phyloP scores from a whole-genome alignment of 2,329 filamentous ascomycete genomes.

The Paracoccidioides lutzii region DNA sequence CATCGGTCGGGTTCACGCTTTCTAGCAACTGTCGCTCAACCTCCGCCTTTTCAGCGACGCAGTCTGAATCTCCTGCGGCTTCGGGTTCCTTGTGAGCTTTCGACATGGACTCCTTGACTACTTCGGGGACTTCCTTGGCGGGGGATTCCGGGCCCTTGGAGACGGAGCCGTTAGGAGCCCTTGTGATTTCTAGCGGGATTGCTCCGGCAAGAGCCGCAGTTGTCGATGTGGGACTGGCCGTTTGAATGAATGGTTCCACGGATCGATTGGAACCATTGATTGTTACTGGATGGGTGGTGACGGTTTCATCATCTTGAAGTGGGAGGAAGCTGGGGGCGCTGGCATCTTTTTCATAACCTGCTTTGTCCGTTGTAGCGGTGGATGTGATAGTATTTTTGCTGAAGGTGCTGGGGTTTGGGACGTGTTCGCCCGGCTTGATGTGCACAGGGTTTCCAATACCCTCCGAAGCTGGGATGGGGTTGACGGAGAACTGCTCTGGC shows the following conservation, averaged over 20 bases:
- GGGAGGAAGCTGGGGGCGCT: slow-evolving; percentile 36
- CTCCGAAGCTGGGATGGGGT: slow-evolving; percentile 46
- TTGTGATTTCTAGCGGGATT: slow-evolving; percentile 29
- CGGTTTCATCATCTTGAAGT: slow-evolving; percentile 31
- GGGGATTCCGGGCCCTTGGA: slow-evolving; percentile 31
- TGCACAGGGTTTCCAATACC: slow-evolving; percentile 64
- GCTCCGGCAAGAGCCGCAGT: slow-evolving; percentile 33
- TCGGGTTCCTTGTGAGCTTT: slow-evolving; percentile 35
- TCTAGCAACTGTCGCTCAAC: slow-evolving; percentile 11
- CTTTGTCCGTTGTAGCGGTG: slow-evolving; percentile 56
- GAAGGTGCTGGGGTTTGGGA: slow-evolving; percentile 54
- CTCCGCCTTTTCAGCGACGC: slow-evolving; percentile 40
- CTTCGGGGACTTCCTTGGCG: slow-evolving; percentile 30
- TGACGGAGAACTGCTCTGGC: slow-evolving; percentile 35
- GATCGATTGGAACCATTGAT: slow-evolving; percentile 38
- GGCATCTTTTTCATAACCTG: slow-evolving; percentile 70
- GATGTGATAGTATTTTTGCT: slow-evolving; percentile 59
- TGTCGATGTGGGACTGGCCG: slow-evolving; percentile 35
- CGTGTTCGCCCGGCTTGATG: slow-evolving; percentile 65
- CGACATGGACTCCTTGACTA: slow-evolving; percentile 38
- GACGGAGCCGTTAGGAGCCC: background rate
- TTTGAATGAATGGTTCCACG: slow-evolving; percentile 40
- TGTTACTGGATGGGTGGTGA: slow-evolving; percentile 23
- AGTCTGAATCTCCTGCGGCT: slow-evolving; percentile 32
- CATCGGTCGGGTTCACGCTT: slow-evolving; percentile 6